Evolutionary conservation across 352 stramenopile genomes (phyloP), one percentile per base, ranked within the genome.

Genomic region (Chrysophaeum taylorii): DNA sequence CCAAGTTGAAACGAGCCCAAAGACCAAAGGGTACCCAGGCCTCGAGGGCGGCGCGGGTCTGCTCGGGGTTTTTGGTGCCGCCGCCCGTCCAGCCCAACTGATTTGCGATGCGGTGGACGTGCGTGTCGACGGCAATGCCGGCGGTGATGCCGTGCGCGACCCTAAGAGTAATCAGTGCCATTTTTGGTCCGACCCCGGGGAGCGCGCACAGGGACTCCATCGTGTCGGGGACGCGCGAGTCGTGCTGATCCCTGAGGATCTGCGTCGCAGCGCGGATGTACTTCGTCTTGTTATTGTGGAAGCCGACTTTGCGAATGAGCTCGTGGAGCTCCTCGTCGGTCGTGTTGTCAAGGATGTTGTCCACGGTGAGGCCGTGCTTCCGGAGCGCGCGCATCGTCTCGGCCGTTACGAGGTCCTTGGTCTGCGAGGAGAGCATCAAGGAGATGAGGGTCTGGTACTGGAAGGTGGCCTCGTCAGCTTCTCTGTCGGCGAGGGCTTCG

Each of bases 361-460:
- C 71, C 14, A 95, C 81, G 16, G 85, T 96, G 36, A 97, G 70
- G 0, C 89, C 89, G 75, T 82, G 78, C 25, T 50, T 39, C 27
- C 85, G 76, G 45, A 88, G 64, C 39, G 39, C 67, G 67, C 71
- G 68, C 72, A 87, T 84, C 5, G 81, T 76, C 61, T 81, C 75
- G 67, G 86, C 84, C 74, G 82, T 85, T 23, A 96, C 82, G 0
- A 88, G 88, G 79, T 98, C 94, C 76, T 97, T 97, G 0, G 92
- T 98, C 78, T 98, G 94, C 74, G 85, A 95, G 57, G 88, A 96
- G 48, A 98, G 81, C 91, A 98, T 97, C 16, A 96, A 85, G n/a
- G 90, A 85, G 33, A 97, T 89, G 12, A 98, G 78, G 42, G 94
- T 85, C 77, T 97, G 91, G 75, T 97, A 97, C 43, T 90, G 84